phyloP scores from a whole-genome alignment of 768 basidiomycete species.

The Ramaria sp. region DNA sequence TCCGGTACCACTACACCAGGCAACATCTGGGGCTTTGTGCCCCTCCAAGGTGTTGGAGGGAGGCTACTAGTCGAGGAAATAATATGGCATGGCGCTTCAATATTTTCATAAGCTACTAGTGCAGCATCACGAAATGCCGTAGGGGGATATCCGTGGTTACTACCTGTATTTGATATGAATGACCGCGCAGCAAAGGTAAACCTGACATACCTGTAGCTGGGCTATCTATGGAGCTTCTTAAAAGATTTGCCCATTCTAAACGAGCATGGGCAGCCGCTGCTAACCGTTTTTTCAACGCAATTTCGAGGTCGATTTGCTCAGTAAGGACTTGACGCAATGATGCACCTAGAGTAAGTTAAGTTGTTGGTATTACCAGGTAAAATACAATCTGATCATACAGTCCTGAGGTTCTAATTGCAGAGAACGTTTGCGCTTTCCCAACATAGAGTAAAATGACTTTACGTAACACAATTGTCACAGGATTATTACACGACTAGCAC shows the following conservation, averaged over 20 bases:
- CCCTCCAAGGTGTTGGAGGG: slow-evolving; percentile 13
- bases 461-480: no score
- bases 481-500: no score
- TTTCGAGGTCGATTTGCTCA: slow-evolving; percentile 34
- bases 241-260: slow-evolving; percentile 33
- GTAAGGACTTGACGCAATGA: slow-evolving; percentile 18
- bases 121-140: slow-evolving; percentile 26
- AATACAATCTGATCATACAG: not conserved
- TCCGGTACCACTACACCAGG: slow-evolving; percentile 15
- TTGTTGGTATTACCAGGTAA: not conserved
- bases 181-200: not conserved
- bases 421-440: slow-evolving; percentile 5
- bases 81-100: slow-evolving; percentile 27
- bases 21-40: slow-evolving; percentile 13
- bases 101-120: slow-evolving; percentile 29
- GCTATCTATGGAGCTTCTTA: slow-evolving; percentile 25
- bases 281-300: slow-evolving; percentile 30
- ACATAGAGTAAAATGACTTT: not conserved
- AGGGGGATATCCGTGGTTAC: not conserved
- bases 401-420: not conserved
- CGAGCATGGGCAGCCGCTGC: slow-evolving; percentile 32
- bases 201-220: slow-evolving; percentile 9
- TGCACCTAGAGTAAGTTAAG: not conserved
- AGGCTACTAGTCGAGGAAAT: slow-evolving; percentile 26
- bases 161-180: not conserved